Evolutionary conservation across 225 moss, liverwort and hornwort species (phyloP).

Genomic region (Neckera pumila): DNA sequence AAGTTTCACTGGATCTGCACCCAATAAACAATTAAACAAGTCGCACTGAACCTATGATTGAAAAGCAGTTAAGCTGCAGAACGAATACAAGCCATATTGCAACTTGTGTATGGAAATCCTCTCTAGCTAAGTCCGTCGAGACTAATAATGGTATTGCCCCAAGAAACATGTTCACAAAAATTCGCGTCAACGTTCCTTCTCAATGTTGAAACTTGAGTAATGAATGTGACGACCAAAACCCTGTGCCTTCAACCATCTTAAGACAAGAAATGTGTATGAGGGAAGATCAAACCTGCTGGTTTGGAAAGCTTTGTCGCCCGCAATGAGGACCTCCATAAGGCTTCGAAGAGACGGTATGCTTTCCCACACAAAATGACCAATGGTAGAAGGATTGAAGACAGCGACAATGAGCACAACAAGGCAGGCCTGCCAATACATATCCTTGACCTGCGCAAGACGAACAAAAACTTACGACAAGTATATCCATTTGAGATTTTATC

Average conservation of each 20-base stretch:
- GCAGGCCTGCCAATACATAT: constrained; percentile 94
- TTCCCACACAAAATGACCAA: constrained; percentile 91
- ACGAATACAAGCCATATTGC: neutral
- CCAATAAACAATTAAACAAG: neutral
- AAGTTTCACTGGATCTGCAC: constrained; percentile 51
- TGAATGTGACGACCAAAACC: neutral
- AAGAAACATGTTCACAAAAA: neutral
- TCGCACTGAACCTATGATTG: neutral
- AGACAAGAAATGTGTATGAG: neutral
- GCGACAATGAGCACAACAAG: constrained; percentile 88
- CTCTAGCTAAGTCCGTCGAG: neutral
- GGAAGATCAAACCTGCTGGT: constrained; percentile 47
- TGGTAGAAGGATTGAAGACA: constrained; percentile 82
- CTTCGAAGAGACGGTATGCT: constrained; percentile 68
- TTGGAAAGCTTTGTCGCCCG: constrained; percentile 48
- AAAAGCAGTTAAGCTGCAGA: neutral
- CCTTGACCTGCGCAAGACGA: constrained; percentile 59
- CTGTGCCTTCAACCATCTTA: neutral
- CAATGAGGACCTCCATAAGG: constrained; percentile 91
- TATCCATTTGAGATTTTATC: neutral
- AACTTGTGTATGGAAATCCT: neutral
- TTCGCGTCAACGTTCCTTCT: neutral
- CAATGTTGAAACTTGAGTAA: neutral
- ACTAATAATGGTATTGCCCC: neutral
- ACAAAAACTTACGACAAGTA: neutral